Percentiles rank a stretch among this genome's conserved stretches.
These are phyloP conservation scores for Cyberlindnera petersonii DNA, from an alignment of 805 yeast genomes.

Conservation along the genomic window DNA sequence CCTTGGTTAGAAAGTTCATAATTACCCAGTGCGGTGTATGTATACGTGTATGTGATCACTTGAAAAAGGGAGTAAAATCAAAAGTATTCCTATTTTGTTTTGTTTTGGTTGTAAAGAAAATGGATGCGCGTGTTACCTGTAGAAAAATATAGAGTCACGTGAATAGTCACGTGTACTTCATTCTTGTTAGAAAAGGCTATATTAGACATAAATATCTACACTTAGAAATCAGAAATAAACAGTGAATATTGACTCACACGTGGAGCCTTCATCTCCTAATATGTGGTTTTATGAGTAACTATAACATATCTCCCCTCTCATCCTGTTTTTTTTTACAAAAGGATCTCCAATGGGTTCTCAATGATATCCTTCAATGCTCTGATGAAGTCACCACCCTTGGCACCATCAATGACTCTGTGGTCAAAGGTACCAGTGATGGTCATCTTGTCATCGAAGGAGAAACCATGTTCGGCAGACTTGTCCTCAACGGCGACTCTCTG, in stretches of 20 bases:
- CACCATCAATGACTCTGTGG: conserved; percentile 97
- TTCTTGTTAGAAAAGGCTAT: too few relatives aligned
- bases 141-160: too few relatives aligned
- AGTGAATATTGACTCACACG: too few relatives aligned
- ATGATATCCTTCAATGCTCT: conserved; percentile 84
- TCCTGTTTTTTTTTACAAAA: conserved; percentile 48
- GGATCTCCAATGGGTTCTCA: conserved; percentile 94
- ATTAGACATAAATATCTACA: too few relatives aligned
- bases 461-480: conserved; percentile 83
- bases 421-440: conserved; percentile 95
- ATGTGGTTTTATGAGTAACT: too few relatives aligned
- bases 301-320: too few relatives aligned
- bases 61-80: not conserved
- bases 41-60: not conserved
- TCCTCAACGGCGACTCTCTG: conserved; percentile 93
- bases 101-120: too few relatives aligned
- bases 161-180: too few relatives aligned
- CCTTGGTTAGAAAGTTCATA: conserved; percentile 72
- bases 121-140: too few relatives aligned
- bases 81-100: not conserved
- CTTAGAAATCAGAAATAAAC: too few relatives aligned
- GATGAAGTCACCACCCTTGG: conserved; percentile 95
- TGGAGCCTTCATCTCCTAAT: too few relatives aligned
- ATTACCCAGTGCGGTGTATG: too few relatives aligned
- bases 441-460: conserved; percentile 86